These are phyloP conservation scores for Sclerotinia spermophila DNA, from an alignment of 2,329 filamentous ascomycete genomes.

Conservation along the genomic window DNA sequence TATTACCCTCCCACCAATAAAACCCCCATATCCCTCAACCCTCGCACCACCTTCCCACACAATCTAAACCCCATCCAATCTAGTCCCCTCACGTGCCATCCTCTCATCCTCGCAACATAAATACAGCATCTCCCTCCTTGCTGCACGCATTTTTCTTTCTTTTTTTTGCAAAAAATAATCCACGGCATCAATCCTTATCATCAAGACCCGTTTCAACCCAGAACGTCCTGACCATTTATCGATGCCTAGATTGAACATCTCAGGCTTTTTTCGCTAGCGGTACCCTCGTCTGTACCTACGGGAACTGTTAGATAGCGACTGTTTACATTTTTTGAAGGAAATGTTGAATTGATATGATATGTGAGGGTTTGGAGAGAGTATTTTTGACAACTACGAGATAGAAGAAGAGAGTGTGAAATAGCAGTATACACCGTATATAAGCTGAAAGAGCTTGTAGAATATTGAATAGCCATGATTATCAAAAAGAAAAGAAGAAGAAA, in stretches of 20 bases:
- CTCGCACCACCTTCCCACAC: background rate
- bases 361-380: too few relatives aligned
- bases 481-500: too few relatives aligned
- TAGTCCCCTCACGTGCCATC: background rate
- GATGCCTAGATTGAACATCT: slow-evolving; percentile 76
- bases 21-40: accelerated
- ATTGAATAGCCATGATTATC: too few relatives aligned
- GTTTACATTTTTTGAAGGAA: slow-evolving; percentile 61
- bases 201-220: slow-evolving; percentile 71
- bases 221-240: slow-evolving; percentile 86
- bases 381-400: background rate
- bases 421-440: too few relatives aligned
- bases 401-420: too few relatives aligned
- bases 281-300: slow-evolving; percentile 66
- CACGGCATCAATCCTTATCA: slow-evolving; percentile 91
- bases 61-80: background rate
- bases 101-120: background rate
- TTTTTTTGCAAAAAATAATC: slow-evolving; percentile 39
- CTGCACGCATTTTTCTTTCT: too few relatives aligned
- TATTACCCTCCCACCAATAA: background rate
- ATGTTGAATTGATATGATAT: too few relatives aligned
- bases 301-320: slow-evolving; percentile 97
- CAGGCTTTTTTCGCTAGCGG: slow-evolving; percentile 99
- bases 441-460: too few relatives aligned
- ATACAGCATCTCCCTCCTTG: too few relatives aligned